Evolutionary conservation across 495 filamentous ascomycete genomes (phyloP).

Genomic region (Podospora pseudocomata): DNA sequence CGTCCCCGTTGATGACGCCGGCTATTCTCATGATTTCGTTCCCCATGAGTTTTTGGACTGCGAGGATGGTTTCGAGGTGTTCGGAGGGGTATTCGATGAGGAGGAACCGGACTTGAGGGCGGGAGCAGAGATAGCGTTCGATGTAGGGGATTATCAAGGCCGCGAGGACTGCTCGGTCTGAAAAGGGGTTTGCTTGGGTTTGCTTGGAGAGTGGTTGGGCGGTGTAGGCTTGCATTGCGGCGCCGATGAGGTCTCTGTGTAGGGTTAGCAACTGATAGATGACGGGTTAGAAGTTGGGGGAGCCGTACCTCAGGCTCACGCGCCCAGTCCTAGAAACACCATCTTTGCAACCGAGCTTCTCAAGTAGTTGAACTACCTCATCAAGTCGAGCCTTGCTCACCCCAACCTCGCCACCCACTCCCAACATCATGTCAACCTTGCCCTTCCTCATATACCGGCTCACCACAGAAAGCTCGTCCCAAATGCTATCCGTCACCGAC

Average conservation of each 20-base stretch:
- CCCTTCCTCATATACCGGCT: conserved; percentile 3
- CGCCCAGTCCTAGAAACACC: conserved; percentile 39
- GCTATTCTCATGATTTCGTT: conserved; percentile 42
- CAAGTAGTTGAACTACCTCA: conserved; percentile 36
- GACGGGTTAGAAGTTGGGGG: no score
- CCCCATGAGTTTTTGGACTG: conserved; percentile 43
- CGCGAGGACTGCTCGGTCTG: conserved; percentile 41
- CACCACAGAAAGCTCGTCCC: not conserved
- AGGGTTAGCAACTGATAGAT: not conserved
- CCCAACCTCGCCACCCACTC: conserved; percentile 40
- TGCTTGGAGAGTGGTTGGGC: conserved; percentile 42
- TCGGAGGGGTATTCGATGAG: conserved; percentile 47
- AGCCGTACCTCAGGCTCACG: conserved; percentile 41
- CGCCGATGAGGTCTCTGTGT: conserved; percentile 45
- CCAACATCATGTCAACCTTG: conserved; percentile 44
- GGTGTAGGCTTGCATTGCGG: conserved; percentile 47
- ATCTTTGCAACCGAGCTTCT: conserved; percentile 40
- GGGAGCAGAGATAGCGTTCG: conserved; percentile 39
- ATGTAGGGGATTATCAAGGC: conserved; percentile 46
- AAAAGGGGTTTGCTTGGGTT: conserved; percentile 45
- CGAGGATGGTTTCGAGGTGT: conserved; percentile 42
- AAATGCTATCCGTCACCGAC: not conserved
- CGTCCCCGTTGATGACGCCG: conserved; percentile 38
- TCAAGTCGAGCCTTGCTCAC: conserved; percentile 37
- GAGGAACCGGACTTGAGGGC: conserved; percentile 41